These are phyloP conservation scores for Cryptomeria japonica DNA, from an alignment of 75 land plant species.

Conservation along the genomic window DNA sequence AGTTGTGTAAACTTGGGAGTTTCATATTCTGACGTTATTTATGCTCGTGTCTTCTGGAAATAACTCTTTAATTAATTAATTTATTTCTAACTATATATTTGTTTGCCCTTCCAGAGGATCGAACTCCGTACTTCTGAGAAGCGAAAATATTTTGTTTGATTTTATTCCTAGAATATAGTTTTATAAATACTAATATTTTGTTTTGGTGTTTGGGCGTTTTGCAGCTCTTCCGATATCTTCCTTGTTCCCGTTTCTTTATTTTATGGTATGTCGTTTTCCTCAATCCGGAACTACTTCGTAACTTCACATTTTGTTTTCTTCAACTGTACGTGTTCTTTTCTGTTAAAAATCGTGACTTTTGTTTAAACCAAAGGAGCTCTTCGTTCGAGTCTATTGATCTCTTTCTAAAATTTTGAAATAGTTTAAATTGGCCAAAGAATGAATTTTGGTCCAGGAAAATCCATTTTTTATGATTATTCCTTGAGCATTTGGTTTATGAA, in stretches of 20 bases:
- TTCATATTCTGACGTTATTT: not conserved
- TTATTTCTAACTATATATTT: not conserved
- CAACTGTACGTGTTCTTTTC: no score
- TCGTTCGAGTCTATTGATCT: not conserved
- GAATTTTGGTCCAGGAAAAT: not conserved
- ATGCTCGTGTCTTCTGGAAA: not conserved
- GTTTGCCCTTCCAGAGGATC: not conserved
- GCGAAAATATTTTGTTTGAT: not conserved
- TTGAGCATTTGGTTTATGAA: not conserved
- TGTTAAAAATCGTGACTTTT: not conserved
- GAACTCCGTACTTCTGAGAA: not conserved
- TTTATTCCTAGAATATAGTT: not conserved
- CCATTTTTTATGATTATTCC: not conserved
- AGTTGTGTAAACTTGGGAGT: not conserved
- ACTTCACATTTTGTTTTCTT: not conserved
- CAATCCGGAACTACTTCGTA: not conserved
- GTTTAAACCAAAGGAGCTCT: not conserved
- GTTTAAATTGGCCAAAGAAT: not conserved
- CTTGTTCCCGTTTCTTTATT: constrained; percentile 52
- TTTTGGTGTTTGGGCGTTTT: not conserved
- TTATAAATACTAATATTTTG: not conserved
- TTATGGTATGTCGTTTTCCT: constrained; percentile 39
- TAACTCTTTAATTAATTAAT: not conserved
- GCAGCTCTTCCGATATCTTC: constrained; percentile 59
- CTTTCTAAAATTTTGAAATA: not conserved